Base-by-base conservation (phyloP, 345 rosid genomes). In the Lumnitzera littorea region DNA sequence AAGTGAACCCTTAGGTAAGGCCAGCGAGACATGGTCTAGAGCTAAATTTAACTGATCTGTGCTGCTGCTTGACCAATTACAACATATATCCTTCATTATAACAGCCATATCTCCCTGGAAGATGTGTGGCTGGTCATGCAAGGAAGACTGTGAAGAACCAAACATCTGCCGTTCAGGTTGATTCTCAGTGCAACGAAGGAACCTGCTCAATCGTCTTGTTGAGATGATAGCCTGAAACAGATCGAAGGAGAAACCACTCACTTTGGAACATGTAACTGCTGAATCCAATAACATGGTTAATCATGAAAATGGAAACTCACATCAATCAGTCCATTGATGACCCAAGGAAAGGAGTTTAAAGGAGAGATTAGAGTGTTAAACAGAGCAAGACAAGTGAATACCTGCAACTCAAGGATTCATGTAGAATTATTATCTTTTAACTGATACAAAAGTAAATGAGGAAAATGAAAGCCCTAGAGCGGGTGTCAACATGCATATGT, bases 331-430 rank as follows among this genome's bases (percentile, higher is more conserved):
- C 96, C 98, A 70, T 91, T 91, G 48, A 91, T 91, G 75, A 89
- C 96, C 98, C 96, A 91, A 31, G 95, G 96, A 72, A 91, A 91
- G 48, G 95, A 89, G 75, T 91, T 91, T 48, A 89, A 80, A 74
- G 95, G 98, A 78, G 96, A 87, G 66, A 91, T 89, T 78, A 91
- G 64, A 63, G 72, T 85, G 71, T 89, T 91, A 67, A 89, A 89
- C 67, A 91, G 67, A 53, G 98, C 96, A 64, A 91, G 85, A 72
- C 96, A 91, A 62, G 98, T 89, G 75, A 89, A 91, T 60, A 89
- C 98, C 98, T 91, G 88, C 56, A 65, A 69, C 12, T 60, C 47
- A 67, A 48, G 53, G 49, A 48, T 57, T 57, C 29, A 50, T 20
- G 63, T 50, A 57, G 25, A 53, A 58, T 54, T 68, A 58, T 41